Evolutionary conservation across 345 rosid genomes (phyloP).

Genomic region (Eucalyptus erythrocorys): DNA sequence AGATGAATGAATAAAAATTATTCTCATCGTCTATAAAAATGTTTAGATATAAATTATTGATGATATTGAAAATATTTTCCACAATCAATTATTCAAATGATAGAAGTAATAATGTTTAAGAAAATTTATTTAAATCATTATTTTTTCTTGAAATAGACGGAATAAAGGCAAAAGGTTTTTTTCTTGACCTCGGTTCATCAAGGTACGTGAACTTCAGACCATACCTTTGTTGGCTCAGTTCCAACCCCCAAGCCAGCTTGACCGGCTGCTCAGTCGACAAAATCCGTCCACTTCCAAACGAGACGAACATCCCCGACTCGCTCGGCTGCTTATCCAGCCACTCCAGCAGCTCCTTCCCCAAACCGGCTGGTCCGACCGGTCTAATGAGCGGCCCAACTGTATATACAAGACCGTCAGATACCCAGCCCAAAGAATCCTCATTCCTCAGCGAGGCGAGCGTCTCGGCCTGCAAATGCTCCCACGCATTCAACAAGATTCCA

Average conservation of each 20-base stretch:
- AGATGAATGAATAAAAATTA: too few relatives aligned
- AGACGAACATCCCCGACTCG: conserved; percentile 47
- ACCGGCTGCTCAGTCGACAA: conserved; percentile 25
- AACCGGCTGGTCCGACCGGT: neutral
- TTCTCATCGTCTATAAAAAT: too few relatives aligned
- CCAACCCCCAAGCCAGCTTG: conserved; percentile 59
- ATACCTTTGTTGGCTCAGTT: conserved; percentile 25
- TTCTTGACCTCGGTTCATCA: neutral
- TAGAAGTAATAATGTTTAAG: too few relatives aligned
- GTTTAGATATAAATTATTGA: too few relatives aligned
- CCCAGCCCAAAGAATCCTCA: neutral
- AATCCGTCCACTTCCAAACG: conserved; percentile 73
- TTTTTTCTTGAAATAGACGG: neutral
- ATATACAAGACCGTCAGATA: conserved; percentile 15
- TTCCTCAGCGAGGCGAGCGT: conserved; percentile 22
- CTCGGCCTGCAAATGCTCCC: conserved; percentile 35
- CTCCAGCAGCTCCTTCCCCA: neutral
- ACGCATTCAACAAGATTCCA: conserved; percentile 48
- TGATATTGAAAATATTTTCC: too few relatives aligned
- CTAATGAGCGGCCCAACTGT: conserved; percentile 34
- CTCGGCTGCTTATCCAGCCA: conserved; percentile 44
- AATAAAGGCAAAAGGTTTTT: neutral
- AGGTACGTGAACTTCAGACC: neutral
- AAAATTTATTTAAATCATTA: too few relatives aligned
- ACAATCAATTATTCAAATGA: too few relatives aligned